Percentiles rank a stretch among this genome's conserved stretches.
Evolutionary conservation across 1,284 basidiomycete genomes (phyloP).

Genomic region (Rugosomyces carneus): DNA sequence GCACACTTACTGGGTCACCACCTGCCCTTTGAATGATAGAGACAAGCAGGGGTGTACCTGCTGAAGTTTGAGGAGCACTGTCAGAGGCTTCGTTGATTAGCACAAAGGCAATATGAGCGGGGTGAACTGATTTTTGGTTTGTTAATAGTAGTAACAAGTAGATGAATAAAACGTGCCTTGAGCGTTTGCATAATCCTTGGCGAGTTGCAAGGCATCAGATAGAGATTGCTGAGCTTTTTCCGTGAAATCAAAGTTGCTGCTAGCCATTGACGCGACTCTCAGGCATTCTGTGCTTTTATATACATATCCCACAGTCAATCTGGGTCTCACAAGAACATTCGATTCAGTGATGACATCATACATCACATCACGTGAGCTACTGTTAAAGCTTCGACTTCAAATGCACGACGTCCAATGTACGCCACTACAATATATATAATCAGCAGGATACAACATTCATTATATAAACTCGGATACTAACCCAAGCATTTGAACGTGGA

Average conservation of each 20-base stretch:
- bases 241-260: constrained; percentile 72
- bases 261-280: no score
- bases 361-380: background rate
- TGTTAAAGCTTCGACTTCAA: constrained; percentile 30
- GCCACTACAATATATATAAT: constrained; percentile 27
- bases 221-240: constrained; percentile 71
- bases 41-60: constrained; percentile 45
- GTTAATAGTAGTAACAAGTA: no score
- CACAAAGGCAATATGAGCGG: constrained; percentile 72
- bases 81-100: constrained; percentile 61
- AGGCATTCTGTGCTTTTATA: no score
- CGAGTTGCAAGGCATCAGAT: constrained; percentile 66
- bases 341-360: constrained; percentile 1
- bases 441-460: background rate
- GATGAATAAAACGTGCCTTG: constrained; percentile 54
- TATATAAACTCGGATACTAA: constrained; percentile 21
- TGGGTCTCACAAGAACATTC: background rate
- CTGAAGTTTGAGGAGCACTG: constrained; percentile 20
- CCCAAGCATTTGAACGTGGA: constrained; percentile 44
- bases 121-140: constrained; percentile 57
- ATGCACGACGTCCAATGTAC: constrained; percentile 29
- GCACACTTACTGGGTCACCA: constrained; percentile 60
- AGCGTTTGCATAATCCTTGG: constrained; percentile 77
- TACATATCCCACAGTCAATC: background rate
- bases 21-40: constrained; percentile 76